These are phyloP conservation scores for Tolypocladium cylindrosporum DNA, from an alignment of 2,329 filamentous ascomycete genomes.

Conservation along the genomic window DNA sequence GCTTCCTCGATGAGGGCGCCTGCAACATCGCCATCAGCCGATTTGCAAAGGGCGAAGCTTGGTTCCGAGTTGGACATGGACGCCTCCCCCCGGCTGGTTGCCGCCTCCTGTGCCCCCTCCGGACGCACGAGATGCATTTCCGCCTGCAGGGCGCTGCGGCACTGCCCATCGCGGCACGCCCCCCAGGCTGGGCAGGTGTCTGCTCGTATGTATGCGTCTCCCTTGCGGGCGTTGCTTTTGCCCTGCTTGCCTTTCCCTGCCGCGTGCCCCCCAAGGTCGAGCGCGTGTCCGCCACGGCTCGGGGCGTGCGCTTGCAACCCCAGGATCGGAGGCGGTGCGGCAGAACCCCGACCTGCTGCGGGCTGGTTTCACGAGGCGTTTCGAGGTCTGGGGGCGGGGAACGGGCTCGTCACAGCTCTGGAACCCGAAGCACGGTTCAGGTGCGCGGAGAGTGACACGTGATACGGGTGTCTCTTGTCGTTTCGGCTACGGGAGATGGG, in stretches of 20 bases:
- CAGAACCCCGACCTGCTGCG: neutral
- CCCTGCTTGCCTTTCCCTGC: neutral
- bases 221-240: neutral
- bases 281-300: neutral
- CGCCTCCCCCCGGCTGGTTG: neutral
- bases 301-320: neutral
- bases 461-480: neutral
- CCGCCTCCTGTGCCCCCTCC: neutral
- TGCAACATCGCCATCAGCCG: neutral
- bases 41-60: neutral
- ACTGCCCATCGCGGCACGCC: neutral
- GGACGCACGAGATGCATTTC: conserved; percentile 2
- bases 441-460: neutral
- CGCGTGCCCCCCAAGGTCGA: neutral
- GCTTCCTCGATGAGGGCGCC: neutral
- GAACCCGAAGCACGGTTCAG: too few relatives aligned
- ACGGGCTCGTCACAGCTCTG: neutral
- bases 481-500: neutral
- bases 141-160: conserved; percentile 1
- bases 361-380: neutral
- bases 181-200: neutral
- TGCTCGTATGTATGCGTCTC: neutral
- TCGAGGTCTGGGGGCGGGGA: neutral
- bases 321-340: conserved; percentile 1
- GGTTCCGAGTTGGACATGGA: neutral